Evolutionary conservation across 1,139 yeast genomes (phyloP).

Genomic region (Magnusiomyces clavatus): DNA sequence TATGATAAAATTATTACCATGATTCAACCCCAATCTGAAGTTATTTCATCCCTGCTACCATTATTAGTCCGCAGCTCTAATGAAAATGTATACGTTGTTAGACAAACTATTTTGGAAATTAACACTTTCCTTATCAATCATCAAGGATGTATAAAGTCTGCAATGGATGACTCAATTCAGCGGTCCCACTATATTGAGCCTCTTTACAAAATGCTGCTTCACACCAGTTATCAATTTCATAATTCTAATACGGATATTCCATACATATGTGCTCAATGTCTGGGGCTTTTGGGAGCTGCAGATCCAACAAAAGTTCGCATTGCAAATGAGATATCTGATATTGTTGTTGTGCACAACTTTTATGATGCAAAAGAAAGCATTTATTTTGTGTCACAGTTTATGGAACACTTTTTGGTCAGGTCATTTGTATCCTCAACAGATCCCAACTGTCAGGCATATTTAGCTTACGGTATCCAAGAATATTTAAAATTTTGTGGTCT

Average conservation of each 20-base stretch:
- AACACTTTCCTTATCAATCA: conserved; percentile 42
- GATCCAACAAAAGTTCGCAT: conserved; percentile 58
- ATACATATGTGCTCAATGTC: conserved; percentile 53
- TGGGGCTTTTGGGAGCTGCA: conserved; percentile 72
- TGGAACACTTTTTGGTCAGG: conserved; percentile 64
- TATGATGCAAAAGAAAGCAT: conserved; percentile 55
- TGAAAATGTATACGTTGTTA: conserved; percentile 68
- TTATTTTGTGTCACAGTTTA: conserved; percentile 54
- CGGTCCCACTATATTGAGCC: conserved; percentile 34
- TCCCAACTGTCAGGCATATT: conserved; percentile 74
- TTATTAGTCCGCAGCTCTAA: conserved; percentile 46
- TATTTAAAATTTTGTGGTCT: conserved; percentile 60
- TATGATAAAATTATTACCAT: conserved; percentile 10
- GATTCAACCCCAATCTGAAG: neutral
- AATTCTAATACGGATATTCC: conserved; percentile 45
- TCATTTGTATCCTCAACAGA: conserved; percentile 86
- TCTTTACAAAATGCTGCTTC: conserved; percentile 50
- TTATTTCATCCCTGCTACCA: conserved; percentile 6
- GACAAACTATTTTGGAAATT: conserved; percentile 69
- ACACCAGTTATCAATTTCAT: conserved; percentile 38
- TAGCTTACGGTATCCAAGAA: conserved; percentile 89
- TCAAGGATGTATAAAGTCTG: conserved; percentile 42
- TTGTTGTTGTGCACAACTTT: conserved; percentile 53
- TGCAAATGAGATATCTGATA: conserved; percentile 38
- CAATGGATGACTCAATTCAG: conserved; percentile 22